A percentile compares a stretch with the other conserved stretches of the same genome.
Evolutionary conservation across 345 rosid species (phyloP).

Genomic region (Lepidium aucheri): DNA sequence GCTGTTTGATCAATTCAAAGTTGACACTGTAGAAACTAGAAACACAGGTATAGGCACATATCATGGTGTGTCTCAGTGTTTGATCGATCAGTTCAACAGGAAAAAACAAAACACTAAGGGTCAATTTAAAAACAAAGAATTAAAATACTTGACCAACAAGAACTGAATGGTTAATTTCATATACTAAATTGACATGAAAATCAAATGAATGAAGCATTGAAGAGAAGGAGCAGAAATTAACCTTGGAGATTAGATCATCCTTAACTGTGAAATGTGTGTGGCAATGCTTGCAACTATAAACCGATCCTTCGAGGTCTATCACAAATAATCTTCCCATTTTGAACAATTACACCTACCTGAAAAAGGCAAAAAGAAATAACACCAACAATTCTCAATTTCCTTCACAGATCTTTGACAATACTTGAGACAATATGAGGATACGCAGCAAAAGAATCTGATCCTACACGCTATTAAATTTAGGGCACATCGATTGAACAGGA

Average conservation of each 20-base stretch:
- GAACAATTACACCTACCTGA: constrained; percentile 19
- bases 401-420: constrained; percentile 8
- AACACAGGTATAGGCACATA: no score
- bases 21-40: background rate
- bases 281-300: constrained; percentile 73
- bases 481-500: background rate
- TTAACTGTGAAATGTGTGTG: constrained; percentile 47
- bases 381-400: background rate
- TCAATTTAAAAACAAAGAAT: background rate
- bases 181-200: background rate
- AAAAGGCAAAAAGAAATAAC: background rate
- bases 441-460: background rate
- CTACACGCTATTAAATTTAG: background rate
- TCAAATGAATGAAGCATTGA: background rate
- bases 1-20: background rate
- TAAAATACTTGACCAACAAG: background rate
- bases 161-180: background rate
- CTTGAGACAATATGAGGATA: background rate
- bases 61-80: background rate
- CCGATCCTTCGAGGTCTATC: constrained; percentile 47
- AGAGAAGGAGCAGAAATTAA: constrained; percentile 2
- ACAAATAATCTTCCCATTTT: constrained; percentile 65
- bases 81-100: background rate
- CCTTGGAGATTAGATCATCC: constrained; percentile 59
- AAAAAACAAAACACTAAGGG: background rate